phyloP scores from a whole-genome alignment of 768 basidiomycete species.

The Melanogaster broomeanus region DNA sequence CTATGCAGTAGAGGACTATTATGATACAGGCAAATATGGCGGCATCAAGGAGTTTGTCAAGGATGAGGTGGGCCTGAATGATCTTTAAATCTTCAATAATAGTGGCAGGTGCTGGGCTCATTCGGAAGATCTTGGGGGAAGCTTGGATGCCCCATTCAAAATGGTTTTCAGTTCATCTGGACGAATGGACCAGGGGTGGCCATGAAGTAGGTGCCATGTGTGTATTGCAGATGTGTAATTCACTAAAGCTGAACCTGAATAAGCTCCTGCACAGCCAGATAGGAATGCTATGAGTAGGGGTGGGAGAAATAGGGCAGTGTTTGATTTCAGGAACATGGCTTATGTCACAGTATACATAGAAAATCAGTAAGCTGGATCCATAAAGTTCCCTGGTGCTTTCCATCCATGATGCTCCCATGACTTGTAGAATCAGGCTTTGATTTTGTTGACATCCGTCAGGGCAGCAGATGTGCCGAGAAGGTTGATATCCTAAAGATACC shows the following conservation, averaged over 20 bases:
- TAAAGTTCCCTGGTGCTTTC: conserved; percentile 36
- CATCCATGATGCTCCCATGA: conserved; percentile 29
- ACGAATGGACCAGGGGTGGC: too few relatives aligned
- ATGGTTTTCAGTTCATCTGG: too few relatives aligned
- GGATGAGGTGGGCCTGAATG: conserved; percentile 18
- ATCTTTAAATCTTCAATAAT: conserved; percentile 5
- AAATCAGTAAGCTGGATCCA: conserved; percentile 38
- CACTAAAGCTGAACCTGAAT: conserved; percentile 31
- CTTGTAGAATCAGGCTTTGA: conserved; percentile 23
- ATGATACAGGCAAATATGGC: conserved; percentile 40
- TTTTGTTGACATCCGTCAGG: too few relatives aligned
- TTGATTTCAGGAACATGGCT: conserved; percentile 31
- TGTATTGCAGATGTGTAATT: conserved; percentile 41
- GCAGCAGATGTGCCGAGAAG: too few relatives aligned
- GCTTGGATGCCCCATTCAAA: too few relatives aligned
- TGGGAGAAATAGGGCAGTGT: conserved; percentile 26
- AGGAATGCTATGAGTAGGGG: conserved; percentile 33
- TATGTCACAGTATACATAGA: conserved; percentile 42
- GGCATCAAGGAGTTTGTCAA: conserved; percentile 29
- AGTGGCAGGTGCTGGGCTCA: conserved; percentile 33
- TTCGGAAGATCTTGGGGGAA: too few relatives aligned
- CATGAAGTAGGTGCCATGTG: conserved; percentile 55
- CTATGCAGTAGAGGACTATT: conserved; percentile 33
- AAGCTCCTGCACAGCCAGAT: conserved; percentile 31
- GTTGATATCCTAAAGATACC: too few relatives aligned